Percentiles rank a stretch among this genome's conserved stretches.
Evolutionary conservation across 2,329 filamentous ascomycete genomes (phyloP).

Genomic region (Neofusicoccum laricinum): DNA sequence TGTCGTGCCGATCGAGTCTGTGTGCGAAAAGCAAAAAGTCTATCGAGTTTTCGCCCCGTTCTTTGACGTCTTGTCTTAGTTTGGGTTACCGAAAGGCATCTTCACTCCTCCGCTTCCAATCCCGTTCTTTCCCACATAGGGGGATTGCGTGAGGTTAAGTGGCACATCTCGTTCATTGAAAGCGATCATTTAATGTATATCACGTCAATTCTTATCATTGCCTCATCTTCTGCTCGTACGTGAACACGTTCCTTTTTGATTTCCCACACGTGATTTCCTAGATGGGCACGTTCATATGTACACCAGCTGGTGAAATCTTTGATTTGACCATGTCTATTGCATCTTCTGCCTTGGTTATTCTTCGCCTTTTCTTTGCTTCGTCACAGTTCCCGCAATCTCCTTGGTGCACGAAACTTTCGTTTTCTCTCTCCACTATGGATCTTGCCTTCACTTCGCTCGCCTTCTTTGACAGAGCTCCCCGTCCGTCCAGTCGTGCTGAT

Average conservation of each 20-base stretch:
- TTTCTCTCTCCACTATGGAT: too few species aligned
- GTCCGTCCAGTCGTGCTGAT: too few species aligned
- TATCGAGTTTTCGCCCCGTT: background rate
- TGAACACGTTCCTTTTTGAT: background rate
- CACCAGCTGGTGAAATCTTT: too few species aligned
- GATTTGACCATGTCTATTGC: too few species aligned
- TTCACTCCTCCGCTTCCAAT: constrained; percentile 17
- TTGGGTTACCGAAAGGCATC: constrained; percentile 1
- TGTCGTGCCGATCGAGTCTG: constrained; percentile 17
- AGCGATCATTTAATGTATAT: background rate
- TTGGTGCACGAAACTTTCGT: too few species aligned
- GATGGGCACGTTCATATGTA: too few species aligned
- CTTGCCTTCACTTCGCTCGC: too few species aligned
- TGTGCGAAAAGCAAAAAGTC: constrained; percentile 12
- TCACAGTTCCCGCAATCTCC: too few species aligned
- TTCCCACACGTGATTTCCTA: too few species aligned
- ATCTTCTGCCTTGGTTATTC: too few species aligned
- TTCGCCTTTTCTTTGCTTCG: too few species aligned
- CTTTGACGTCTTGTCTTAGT: constrained; percentile 15
- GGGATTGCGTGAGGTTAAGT: constrained; percentile 14
- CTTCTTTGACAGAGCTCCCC: too few species aligned
- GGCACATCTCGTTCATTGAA: background rate
- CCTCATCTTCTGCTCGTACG: background rate
- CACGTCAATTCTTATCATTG: background rate
- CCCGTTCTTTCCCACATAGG: background rate